A percentile compares a stretch with the other conserved stretches of the same genome.
These are phyloP conservation scores for Solanum sitiens DNA, from an alignment of 257 asterid species.

Conservation along the genomic window DNA sequence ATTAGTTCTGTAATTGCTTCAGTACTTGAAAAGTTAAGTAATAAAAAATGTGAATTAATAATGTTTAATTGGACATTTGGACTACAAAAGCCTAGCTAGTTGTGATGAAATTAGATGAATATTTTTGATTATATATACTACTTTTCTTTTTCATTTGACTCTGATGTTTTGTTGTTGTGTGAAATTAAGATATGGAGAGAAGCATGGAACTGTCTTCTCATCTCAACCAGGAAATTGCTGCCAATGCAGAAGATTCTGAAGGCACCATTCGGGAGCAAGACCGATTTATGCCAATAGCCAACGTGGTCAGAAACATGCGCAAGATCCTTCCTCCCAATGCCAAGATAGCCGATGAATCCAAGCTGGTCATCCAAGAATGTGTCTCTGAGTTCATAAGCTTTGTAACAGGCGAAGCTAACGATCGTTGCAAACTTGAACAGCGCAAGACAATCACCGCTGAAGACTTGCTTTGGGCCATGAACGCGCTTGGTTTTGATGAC, in stretches of 20 bases:
- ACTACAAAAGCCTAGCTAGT: background rate
- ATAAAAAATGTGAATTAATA: background rate
- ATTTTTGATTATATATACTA: background rate
- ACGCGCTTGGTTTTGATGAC: conserved; percentile 90
- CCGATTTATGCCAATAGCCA: conserved; percentile 93
- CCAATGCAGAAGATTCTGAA: conserved; percentile 16
- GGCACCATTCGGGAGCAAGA: conserved; percentile 88
- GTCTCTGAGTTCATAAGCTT: conserved; percentile 91
- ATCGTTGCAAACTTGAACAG: conserved; percentile 91
- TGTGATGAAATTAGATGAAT: background rate
- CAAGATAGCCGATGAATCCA: conserved; percentile 86
- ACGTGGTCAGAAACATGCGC: conserved; percentile 87
- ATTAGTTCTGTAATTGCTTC: background rate
- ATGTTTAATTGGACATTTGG: background rate
- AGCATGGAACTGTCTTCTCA: conserved; percentile 35
- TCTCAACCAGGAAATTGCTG: background rate
- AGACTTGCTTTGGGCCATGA: conserved; percentile 97
- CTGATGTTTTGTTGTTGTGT: background rate
- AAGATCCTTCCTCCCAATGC: conserved; percentile 82
- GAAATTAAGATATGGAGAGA: conserved; percentile 15
- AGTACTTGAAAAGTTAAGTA: background rate
- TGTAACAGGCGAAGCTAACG: conserved; percentile 92
- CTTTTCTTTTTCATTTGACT: background rate
- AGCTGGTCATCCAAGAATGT: conserved; percentile 87
- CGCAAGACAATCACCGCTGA: conserved; percentile 95